A percentile compares a stretch with the other conserved stretches of the same genome.
Conservation (phyloP, 2,329 filamentous ascomycete species). For the Mycosphaerella sp. region DNA sequence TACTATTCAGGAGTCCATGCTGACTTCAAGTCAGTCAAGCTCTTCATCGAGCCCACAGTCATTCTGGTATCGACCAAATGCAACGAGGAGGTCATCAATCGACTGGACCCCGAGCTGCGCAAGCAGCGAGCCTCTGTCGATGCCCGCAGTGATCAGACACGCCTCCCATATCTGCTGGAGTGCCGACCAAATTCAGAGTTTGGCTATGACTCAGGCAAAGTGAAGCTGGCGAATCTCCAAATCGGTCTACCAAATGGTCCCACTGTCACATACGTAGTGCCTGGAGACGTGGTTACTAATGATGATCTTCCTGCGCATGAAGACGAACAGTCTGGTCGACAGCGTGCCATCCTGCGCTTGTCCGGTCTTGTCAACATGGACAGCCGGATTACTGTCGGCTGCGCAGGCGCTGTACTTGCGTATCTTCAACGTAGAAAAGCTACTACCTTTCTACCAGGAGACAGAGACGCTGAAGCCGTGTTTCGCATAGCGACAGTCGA, state of each 20-base stretch:
- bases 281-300: slow-evolving; percentile 45
- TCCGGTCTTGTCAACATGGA: slow-evolving; percentile 68
- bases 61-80: slow-evolving; percentile 53
- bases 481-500: slow-evolving; percentile 60
- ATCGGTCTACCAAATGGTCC: slow-evolving; percentile 45
- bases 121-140: slow-evolving; percentile 26
- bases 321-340: slow-evolving; percentile 48
- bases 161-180: slow-evolving; percentile 58
- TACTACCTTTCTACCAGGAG: slow-evolving; percentile 56
- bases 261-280: slow-evolving; percentile 54
- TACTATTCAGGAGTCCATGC: slow-evolving; percentile 5
- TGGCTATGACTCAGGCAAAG: slow-evolving; percentile 58
- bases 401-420: slow-evolving; percentile 77
- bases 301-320: slow-evolving; percentile 38
- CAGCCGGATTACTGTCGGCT: slow-evolving; percentile 68
- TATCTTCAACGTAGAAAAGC: slow-evolving; percentile 67
- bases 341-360: slow-evolving; percentile 62
- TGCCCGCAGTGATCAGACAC: slow-evolving; percentile 41
- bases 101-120: slow-evolving; percentile 40
- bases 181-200: slow-evolving; percentile 68
- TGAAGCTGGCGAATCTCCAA: slow-evolving; percentile 57
- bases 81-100: slow-evolving; percentile 44
- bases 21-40: slow-evolving; percentile 46
- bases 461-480: slow-evolving; percentile 47
- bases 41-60: slow-evolving; percentile 57